These are phyloP conservation scores for Penicillium tannophilum DNA, from an alignment of 495 filamentous ascomycete genomes.

Conservation along the genomic window DNA sequence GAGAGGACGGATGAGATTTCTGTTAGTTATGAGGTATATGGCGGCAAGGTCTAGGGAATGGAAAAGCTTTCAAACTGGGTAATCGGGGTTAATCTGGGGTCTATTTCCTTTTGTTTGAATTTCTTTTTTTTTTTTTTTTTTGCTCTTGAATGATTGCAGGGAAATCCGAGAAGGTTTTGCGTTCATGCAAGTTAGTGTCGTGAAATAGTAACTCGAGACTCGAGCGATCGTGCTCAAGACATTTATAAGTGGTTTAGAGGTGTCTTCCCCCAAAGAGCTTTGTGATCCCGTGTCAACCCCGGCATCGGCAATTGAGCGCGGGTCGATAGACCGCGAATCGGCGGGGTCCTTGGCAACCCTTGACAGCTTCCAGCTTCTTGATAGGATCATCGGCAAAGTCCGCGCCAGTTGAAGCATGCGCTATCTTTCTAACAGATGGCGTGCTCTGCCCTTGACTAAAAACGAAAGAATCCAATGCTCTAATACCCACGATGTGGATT, in stretches of 20 bases:
- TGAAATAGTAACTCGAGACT: neutral
- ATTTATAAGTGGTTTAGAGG: neutral
- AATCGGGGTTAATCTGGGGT: neutral
- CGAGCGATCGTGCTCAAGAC: neutral
- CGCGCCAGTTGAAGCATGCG: conserved; percentile 2
- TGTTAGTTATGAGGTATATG: conserved; percentile 24
- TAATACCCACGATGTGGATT: neutral
- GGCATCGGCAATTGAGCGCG: conserved; percentile 1
- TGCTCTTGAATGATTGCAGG: too few relatives aligned
- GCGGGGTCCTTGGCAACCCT: conserved; percentile 10
- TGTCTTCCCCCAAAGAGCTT: neutral
- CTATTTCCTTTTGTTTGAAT: neutral
- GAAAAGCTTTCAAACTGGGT: neutral
- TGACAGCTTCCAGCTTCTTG: conserved; percentile 6
- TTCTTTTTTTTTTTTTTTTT: neutral
- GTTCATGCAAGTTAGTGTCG: neutral
- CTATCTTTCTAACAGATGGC: conserved; percentile 14
- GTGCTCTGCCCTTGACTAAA: conserved; percentile 10
- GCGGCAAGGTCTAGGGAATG: conserved; percentile 4
- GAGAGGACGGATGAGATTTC: conserved; percentile 29
- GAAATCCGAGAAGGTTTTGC: neutral
- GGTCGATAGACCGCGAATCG: conserved; percentile 7
- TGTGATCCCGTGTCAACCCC: neutral
- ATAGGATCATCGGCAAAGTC: conserved; percentile 10
- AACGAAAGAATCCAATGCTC: neutral